Base-by-base conservation (phyloP, 192 early-diverging fungal species). In the Geranomyces variabilis region DNA sequence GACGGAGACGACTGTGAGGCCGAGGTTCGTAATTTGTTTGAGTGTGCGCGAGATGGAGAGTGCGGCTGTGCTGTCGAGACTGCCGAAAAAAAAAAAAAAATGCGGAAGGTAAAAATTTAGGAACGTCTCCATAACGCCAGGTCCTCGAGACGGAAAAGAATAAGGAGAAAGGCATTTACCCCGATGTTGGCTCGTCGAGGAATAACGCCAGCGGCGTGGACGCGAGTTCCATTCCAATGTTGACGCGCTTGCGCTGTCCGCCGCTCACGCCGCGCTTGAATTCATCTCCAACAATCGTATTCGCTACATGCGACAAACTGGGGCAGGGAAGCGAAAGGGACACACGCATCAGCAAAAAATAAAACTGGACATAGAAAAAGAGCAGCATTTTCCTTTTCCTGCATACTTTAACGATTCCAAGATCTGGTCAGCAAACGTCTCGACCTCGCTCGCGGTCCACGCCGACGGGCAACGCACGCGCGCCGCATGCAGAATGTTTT, bases 201-300 rank as follows among this genome's bases (percentile, higher is more conserved):
- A 91, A 90, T 47, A 91, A 75, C 19, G 88, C 80, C 33, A 81
- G 81, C 15, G 90, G 90, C 43, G 85, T 77, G 21, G 79, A 78
- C 46, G 76, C 77, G n/a, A 83, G 76, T 63, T 92, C 90, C 87
- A 92, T 91, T 13, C 90, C 90, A 70, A 92, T 90, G 65, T 92
- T 92, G 62, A 91, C 90, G 8, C 90, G 79, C 71, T 92, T 92
- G 9, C 90, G 74, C 56, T 92, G 90, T 19, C 90, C 90, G 66
- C 90, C 90, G 14, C 87, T 89, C 29, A 92, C 81, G 36, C 90
- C 90, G 47, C 90, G 79, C 44, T 55, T 56, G 24, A 75, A 82
- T 60, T 87, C 90, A 58, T 91, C 81, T 17, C 90, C 90, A 33
- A 92, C 86, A 22, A 75, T 56, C 28, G 67, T 71, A 63, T 80